Evolutionary conservation across 2,329 filamentous ascomycete species (phyloP).

Genomic region (Cryphonectria radicalis): DNA sequence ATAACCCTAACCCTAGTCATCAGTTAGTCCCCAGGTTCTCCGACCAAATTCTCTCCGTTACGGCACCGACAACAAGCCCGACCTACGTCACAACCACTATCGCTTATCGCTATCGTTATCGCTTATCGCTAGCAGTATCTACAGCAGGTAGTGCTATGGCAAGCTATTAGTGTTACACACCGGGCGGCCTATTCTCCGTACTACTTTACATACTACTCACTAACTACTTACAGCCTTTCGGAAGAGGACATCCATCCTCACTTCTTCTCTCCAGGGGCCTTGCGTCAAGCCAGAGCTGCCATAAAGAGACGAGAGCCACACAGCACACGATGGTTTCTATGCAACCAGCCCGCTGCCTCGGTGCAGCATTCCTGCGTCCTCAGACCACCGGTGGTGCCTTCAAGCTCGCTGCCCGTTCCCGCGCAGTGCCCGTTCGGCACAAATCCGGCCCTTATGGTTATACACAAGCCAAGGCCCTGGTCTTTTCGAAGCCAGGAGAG

Average conservation of each 20-base stretch:
- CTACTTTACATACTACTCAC: not conserved
- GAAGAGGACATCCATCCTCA: not conserved
- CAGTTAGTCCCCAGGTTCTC: not conserved
- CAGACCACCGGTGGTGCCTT: constrained; percentile 7
- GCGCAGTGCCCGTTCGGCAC: constrained; percentile 43
- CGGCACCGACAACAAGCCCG: not conserved
- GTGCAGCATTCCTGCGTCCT: constrained; percentile 21
- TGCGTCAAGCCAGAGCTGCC: not conserved
- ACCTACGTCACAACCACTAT: not conserved
- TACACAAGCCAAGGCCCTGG: constrained; percentile 81
- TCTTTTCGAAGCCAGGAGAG: constrained; percentile 76
- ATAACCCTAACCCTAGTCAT: not conserved
- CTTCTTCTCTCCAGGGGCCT: not conserved
- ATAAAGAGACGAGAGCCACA: not conserved
- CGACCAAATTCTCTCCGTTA: not conserved
- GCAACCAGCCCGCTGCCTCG: constrained; percentile 27
- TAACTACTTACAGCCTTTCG: not conserved
- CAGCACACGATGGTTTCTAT: constrained; percentile 25
- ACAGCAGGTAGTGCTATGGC: not conserved
- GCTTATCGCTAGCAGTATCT: not conserved
- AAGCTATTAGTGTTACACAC: not conserved
- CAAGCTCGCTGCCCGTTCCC: constrained; percentile 25
- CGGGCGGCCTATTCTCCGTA: not conserved
- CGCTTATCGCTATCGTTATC: not conserved
- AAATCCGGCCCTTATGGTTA: constrained; percentile 75